These are phyloP conservation scores for Avena atlantica DNA, from an alignment of 176 grass and related monocot genomes.

Conservation along the genomic window DNA sequence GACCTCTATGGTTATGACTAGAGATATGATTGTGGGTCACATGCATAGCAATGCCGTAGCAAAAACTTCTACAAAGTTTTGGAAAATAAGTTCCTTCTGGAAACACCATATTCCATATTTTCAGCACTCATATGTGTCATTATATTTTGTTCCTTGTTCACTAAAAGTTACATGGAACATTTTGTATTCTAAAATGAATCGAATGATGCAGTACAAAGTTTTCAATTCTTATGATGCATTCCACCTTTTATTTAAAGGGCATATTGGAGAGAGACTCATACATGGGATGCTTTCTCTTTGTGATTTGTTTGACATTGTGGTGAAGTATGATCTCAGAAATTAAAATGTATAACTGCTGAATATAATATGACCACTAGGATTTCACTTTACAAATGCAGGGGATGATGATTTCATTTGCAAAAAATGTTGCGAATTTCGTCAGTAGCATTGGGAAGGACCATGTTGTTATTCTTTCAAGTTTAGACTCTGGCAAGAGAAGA, in stretches of 20 bases:
- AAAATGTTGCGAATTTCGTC: constrained; percentile 70
- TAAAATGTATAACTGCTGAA: not conserved
- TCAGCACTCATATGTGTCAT: not conserved
- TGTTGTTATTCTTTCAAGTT: constrained; percentile 89
- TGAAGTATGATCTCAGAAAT: constrained; percentile 18
- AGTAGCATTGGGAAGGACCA: constrained; percentile 71
- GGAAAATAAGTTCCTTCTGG: not conserved
- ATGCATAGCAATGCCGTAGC: not conserved
- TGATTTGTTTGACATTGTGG: not conserved
- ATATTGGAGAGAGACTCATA: not conserved
- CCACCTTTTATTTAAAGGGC: not conserved
- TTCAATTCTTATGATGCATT: constrained; percentile 9
- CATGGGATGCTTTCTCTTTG: not conserved
- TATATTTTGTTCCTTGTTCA: not conserved
- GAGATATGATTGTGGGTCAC: not conserved
- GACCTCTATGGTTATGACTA: not conserved
- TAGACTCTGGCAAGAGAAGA: constrained; percentile 88
- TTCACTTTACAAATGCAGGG: constrained; percentile 54
- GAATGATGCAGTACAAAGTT: not conserved
- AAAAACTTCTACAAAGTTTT: not conserved
- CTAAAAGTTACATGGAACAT: not conserved
- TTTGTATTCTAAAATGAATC: constrained; percentile 14
- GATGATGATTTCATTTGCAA: constrained; percentile 92
- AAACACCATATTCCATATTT: constrained; percentile 4
- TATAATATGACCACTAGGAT: constrained; percentile 22